These are phyloP conservation scores for Friedmanniomyces simplex DNA, from an alignment of 495 filamentous ascomycete species.

Conservation along the genomic window DNA sequence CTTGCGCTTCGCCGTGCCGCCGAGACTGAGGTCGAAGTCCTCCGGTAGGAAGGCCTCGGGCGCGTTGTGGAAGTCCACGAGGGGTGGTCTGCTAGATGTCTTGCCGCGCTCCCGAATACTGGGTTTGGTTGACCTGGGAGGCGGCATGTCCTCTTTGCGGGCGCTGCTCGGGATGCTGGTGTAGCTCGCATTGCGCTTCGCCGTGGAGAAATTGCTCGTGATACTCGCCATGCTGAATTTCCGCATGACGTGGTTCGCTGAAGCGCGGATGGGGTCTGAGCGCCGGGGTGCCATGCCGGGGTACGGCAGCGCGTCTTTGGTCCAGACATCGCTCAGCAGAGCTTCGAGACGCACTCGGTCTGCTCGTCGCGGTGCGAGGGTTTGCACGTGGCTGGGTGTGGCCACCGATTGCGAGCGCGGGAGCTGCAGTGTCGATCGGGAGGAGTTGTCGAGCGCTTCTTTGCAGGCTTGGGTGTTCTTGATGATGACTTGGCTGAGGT, in stretches of 20 bases:
- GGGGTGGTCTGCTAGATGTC: conserved; percentile 5
- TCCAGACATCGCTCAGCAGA: conserved; percentile 71
- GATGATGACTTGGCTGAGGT: conserved; percentile 68
- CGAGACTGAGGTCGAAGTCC: conserved; percentile 31
- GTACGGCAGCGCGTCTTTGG: conserved; percentile 67
- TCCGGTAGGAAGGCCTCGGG: conserved; percentile 32
- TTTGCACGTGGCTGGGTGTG: conserved; percentile 51
- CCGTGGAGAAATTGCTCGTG: conserved; percentile 44
- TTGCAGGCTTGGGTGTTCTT: conserved; percentile 73
- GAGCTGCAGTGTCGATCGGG: conserved; percentile 39
- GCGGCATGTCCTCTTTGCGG: conserved; percentile 25
- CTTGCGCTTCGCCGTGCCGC: conserved; percentile 18
- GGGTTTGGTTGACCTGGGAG: background rate
- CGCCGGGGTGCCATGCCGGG: conserved; percentile 68
- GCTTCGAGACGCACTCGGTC: conserved; percentile 72
- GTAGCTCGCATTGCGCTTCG: conserved; percentile 46
- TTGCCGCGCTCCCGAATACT: background rate
- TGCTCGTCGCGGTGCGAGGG: conserved; percentile 52
- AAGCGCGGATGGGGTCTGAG: conserved; percentile 56
- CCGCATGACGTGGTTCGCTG: conserved; percentile 69
- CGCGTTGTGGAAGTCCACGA: conserved; percentile 20
- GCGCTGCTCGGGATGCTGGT: conserved; percentile 30
- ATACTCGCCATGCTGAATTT: conserved; percentile 70
- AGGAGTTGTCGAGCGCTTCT: conserved; percentile 36
- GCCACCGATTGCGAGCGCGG: conserved; percentile 63